These are phyloP conservation scores for Hippophae gyantsensis DNA, from an alignment of 306 rosid species.

Conservation along the genomic window DNA sequence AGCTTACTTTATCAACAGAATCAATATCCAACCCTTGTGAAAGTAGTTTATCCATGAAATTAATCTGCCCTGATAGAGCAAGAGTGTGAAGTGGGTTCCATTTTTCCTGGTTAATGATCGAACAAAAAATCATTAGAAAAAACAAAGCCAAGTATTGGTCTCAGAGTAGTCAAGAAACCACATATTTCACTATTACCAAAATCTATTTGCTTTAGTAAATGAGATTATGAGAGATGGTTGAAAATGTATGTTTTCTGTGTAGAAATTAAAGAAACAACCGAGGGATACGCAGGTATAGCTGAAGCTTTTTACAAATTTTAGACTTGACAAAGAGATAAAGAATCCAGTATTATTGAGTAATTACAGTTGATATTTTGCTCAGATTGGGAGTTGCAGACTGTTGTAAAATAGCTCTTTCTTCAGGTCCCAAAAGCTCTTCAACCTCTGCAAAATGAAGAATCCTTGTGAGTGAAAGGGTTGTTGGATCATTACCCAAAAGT, in stretches of 20 bases:
- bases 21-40: constrained; percentile 59
- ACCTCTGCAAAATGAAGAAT: constrained; percentile 51
- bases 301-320: not conserved
- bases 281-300: not conserved
- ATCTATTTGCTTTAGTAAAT: constrained; percentile 1
- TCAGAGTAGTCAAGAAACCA: not conserved
- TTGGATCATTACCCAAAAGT: constrained; percentile 2
- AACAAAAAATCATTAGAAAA: constrained; percentile 4
- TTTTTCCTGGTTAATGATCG: constrained; percentile 44
- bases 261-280: not conserved
- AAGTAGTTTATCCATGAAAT: constrained; percentile 60
- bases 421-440: constrained; percentile 74
- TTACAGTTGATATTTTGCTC: constrained; percentile 64
- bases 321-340: not conserved
- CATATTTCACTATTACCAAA: not conserved
- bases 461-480: not conserved
- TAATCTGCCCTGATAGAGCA: constrained; percentile 60
- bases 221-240: not conserved
- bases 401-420: constrained; percentile 62
- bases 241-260: not conserved
- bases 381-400: constrained; percentile 53
- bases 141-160: not conserved
- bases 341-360: constrained; percentile 13
- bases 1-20: constrained; percentile 38
- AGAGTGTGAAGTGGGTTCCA: constrained; percentile 76